Base-by-base conservation (phyloP, 345 rosid species). In the Bruguiera gymnorhiza region DNA sequence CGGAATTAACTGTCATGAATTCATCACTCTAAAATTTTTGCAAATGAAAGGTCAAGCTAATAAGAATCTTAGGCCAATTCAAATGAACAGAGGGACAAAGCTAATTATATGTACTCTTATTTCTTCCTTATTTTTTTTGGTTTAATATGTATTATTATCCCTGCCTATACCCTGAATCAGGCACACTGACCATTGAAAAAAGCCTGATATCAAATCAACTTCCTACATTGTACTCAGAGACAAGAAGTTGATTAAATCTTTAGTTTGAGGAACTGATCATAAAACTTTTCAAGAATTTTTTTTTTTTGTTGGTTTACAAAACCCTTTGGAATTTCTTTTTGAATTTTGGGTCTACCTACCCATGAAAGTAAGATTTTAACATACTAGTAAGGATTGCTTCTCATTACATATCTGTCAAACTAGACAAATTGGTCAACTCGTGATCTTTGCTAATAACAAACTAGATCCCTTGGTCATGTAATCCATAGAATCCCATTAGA, bases 1-100 rank as follows among this genome's bases (percentile, higher is more conserved):
- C 67, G 72, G 55, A 78, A 79, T 66, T 52, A 70, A 76, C 24
- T 63, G 26, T 64, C 46, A 60, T 57, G 6, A 31, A 43, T 43
- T 43, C 50, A 43, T 43, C 15, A 4, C 50, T 13, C 19, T 13
- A 43, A 15, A 56, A 56, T 24, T 56, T 24, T 56, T 24, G 60
- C 29, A 4, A 56, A 56, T 56, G 31, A 27, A 56, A 13, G 50
- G 50, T 39, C 48, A 39, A 39, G 50, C 5, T 13, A 43, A 43
- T 43, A 43, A 3, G 50, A 43, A 43, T 43, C 19, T 15, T 43
- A 43, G 18, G 50, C 50, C 50, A 43, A 43, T 43, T 43, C 50
- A 13, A 13, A 13, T 43, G 5, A 43, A 43, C 50, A 43, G 18
- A 43, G 19, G 50, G 50, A 43, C 5, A 15, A 43, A 3, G 50